Conservation (phyloP, 2,329 filamentous ascomycete genomes). For the Fusarium nodosum region DNA sequence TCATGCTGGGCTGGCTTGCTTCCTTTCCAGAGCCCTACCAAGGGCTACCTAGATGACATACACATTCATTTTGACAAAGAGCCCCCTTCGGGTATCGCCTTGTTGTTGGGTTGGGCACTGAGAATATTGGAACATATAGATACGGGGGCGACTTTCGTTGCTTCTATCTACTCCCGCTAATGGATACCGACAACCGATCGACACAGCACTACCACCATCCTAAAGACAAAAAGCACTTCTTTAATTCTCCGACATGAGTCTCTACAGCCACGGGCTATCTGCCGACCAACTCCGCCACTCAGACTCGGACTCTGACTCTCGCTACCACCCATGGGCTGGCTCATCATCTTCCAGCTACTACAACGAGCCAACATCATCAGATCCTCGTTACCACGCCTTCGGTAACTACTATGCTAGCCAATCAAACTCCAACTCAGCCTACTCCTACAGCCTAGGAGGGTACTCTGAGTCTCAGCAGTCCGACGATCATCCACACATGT, state of each 20-base stretch:
- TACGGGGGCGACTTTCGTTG: slow-evolving; percentile 36
- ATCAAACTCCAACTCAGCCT: slow-evolving; percentile 33
- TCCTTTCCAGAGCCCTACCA: slow-evolving; percentile 23
- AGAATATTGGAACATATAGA: slow-evolving; percentile 2
- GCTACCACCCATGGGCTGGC: slow-evolving; percentile 33
- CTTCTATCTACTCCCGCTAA: slow-evolving; percentile 40
- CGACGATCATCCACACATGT: slow-evolving; percentile 40
- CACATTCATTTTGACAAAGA: not conserved
- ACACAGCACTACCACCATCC: slow-evolving; percentile 41
- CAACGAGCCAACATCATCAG: slow-evolving; percentile 32
- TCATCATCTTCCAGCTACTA: slow-evolving; percentile 32
- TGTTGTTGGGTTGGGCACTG: not conserved
- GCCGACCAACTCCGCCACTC: slow-evolving; percentile 41
- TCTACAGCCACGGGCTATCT: slow-evolving; percentile 36
- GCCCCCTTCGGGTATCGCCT: not conserved
- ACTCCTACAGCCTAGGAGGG: slow-evolving; percentile 30
- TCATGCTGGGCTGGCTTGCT: slow-evolving; percentile 15
- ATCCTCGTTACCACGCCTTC: slow-evolving; percentile 38
- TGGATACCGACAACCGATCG: slow-evolving; percentile 45
- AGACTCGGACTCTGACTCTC: slow-evolving; percentile 37
- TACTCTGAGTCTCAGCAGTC: slow-evolving; percentile 34
- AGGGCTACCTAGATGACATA: slow-evolving; percentile 19
- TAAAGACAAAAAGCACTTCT: slow-evolving; percentile 19
- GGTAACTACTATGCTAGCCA: slow-evolving; percentile 38
- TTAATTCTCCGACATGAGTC: slow-evolving; percentile 36